These are phyloP conservation scores for Tolypocladium inflatum DNA, from an alignment of 2,329 filamentous ascomycete genomes.

Conservation along the genomic window DNA sequence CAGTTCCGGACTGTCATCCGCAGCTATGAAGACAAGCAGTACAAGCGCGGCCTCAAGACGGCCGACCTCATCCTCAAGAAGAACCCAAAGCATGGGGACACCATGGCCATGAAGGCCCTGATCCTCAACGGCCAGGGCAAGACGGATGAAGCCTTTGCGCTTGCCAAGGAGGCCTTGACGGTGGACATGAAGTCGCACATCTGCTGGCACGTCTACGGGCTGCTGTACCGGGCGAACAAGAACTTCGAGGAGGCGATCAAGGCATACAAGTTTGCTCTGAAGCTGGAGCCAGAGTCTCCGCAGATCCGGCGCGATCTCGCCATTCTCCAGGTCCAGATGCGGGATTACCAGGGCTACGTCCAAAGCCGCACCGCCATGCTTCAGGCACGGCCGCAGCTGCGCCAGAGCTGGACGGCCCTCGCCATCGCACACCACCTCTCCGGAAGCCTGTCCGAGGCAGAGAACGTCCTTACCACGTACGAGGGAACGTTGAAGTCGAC, in stretches of 20 bases:
- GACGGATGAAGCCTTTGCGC: constrained; percentile 83
- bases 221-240: constrained; percentile 87
- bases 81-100: constrained; percentile 92
- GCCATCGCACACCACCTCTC: constrained; percentile 86
- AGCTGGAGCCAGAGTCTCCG: constrained; percentile 83
- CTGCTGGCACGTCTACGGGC: constrained; percentile 97
- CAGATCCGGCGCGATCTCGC: constrained; percentile 94
- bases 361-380: constrained; percentile 84
- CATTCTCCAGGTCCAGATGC: constrained; percentile 89
- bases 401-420: constrained; percentile 96
- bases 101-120: constrained; percentile 96
- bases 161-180: constrained; percentile 85
- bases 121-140: constrained; percentile 91
- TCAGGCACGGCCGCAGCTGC: constrained; percentile 66
- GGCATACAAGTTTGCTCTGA: constrained; percentile 93
- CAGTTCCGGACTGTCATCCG: constrained; percentile 93
- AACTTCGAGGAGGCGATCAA: constrained; percentile 99
- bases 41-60: constrained; percentile 87
- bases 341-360: constrained; percentile 89
- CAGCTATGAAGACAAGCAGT: constrained; percentile 96
- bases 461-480: constrained; percentile 83
- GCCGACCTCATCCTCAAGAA: constrained; percentile 96
- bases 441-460: constrained; percentile 78
- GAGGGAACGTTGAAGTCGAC: constrained; percentile 84
- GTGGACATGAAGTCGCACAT: constrained; percentile 99